A percentile compares a stretch with the other conserved stretches of the same genome.
These are phyloP conservation scores for Phytophthora fragariae DNA, from an alignment of 352 stramenopile species.

Conservation along the genomic window DNA sequence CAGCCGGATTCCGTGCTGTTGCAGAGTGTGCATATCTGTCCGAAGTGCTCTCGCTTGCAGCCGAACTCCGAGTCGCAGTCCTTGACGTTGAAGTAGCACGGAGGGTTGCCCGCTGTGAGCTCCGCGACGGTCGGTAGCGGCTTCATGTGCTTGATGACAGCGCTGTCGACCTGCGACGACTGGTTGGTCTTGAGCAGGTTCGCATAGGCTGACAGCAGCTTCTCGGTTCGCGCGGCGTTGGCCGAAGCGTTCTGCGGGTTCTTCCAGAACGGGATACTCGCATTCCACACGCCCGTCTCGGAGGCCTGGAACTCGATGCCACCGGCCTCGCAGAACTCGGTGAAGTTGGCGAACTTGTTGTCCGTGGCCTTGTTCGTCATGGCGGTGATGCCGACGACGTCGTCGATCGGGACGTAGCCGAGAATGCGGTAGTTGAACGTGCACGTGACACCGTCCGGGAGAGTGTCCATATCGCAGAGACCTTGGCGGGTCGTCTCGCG, in stretches of 20 bases:
- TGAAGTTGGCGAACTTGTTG: conserved; percentile 63
- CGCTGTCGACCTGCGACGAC: conserved; percentile 44
- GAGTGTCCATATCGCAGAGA: conserved; percentile 52
- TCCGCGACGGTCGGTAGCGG: conserved; percentile 50
- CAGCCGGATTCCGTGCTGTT: conserved; percentile 35
- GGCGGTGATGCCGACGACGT: conserved; percentile 78
- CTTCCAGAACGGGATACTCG: conserved; percentile 68
- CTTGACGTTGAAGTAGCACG: conserved; percentile 73
- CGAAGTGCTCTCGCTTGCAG: conserved; percentile 67
- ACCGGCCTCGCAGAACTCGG: conserved; percentile 70
- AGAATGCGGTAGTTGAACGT: conserved; percentile 81
- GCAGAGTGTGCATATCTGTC: conserved; percentile 69
- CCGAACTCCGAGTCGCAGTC: conserved; percentile 56
- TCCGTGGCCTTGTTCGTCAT: conserved; percentile 49
- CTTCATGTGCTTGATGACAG: conserved; percentile 48
- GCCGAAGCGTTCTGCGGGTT: conserved; percentile 55
- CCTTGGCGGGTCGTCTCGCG: conserved; percentile 45
- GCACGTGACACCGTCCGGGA: conserved; percentile 69
- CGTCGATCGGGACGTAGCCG: conserved; percentile 74
- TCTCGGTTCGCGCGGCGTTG: conserved; percentile 51
- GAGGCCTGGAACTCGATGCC: conserved; percentile 68
- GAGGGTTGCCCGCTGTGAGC: conserved; percentile 57
- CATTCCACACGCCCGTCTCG: conserved; percentile 42
- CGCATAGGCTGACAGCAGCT: conserved; percentile 59
- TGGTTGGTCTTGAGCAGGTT: conserved; percentile 34